Percentiles rank a stretch among this genome's conserved stretches.
phyloP scores from a whole-genome alignment of 148 eudicot genomes.

The Chenopodium album region DNA sequence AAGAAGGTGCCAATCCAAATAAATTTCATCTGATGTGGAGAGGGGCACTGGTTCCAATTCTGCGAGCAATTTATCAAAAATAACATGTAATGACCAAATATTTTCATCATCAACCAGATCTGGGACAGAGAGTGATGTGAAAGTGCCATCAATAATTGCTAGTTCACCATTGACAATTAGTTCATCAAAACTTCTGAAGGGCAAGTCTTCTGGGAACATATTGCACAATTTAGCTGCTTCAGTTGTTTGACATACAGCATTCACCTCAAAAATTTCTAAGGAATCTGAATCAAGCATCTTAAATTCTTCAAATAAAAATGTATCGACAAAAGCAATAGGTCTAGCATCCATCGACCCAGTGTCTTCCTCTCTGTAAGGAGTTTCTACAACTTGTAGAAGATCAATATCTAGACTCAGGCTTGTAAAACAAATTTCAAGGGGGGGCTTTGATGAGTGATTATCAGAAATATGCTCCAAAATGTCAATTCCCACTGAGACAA shows the following conservation, averaged over 20 bases:
- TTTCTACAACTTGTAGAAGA: conserved; percentile 43
- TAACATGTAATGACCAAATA: conserved; percentile 34
- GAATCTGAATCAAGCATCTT: conserved; percentile 45
- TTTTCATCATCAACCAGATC: conserved; percentile 49
- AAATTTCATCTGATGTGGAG: conserved; percentile 73
- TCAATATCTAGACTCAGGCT: conserved; percentile 43
- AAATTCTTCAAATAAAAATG: conserved; percentile 56
- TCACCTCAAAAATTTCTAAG: conserved; percentile 39
- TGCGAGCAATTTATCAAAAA: conserved; percentile 37
- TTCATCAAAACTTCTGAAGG: conserved; percentile 50
- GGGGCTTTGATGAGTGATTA: conserved; percentile 31
- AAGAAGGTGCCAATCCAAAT: conserved; percentile 82
- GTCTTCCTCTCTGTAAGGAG: conserved; percentile 34
- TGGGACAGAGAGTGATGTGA: conserved; percentile 77
- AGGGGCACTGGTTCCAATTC: conserved; percentile 52
- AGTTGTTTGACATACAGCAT: conserved; percentile 27
- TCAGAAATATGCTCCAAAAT: conserved; percentile 45
- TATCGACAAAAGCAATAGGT: conserved; percentile 9
- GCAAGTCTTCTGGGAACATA: conserved; percentile 42
- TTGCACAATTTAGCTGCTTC: conserved; percentile 43
- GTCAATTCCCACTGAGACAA: conserved; percentile 48
- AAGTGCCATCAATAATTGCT: conserved; percentile 59
- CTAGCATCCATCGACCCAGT: conserved; percentile 26
- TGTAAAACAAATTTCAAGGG: conserved; percentile 28
- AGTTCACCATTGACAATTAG: conserved; percentile 69